Base-by-base conservation (phyloP, 2,329 filamentous ascomycete genomes). In the Drechmeria coniospora region DNA sequence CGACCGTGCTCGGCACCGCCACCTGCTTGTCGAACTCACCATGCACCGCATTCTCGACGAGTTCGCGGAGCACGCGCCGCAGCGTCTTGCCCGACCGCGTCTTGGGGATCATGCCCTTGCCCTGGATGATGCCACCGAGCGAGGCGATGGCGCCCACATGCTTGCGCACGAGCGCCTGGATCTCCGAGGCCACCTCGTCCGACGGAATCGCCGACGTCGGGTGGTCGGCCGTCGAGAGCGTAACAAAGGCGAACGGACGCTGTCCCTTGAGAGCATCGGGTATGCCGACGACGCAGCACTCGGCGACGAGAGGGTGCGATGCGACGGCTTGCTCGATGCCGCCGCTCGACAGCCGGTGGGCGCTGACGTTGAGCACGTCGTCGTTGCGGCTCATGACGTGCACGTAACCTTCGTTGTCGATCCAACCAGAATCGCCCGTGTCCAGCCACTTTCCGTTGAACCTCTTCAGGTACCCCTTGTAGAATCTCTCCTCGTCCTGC, bases 351-450 rank as follows among this genome's bases (percentile, higher is more conserved):
- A 94, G 75, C 10, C 86, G 71, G 56, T 94, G 86, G 5, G 86
- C 84, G 22, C 84, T 86, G n/a, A 93, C 86, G 46, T 94, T 94
- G 46, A 94, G 84, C 33, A 94, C 78, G 50, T 94, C 86, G 55
- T 94, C 86, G 18, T 59, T 64, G 22, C 71, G 56, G 22, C 65
- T 65, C 70, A 75, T 74, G 39, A 76, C 68, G 37, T 68, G 65
- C 22, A 75, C 63, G 40, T 74, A 74, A 4, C 70, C 70, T 22
- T 87, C 75, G 10, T 65, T 50, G 45, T 94, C 86, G 32, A 94
- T 73, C 61, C 84, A 74, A 0, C 87, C 86, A 1, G 83, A 79
- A 47, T 95, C 86, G 2, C 86, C 87, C 0, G 86, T 94, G 46
- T 95, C 86, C 23, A 94, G 54, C 81, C 82, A 94, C 40, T 68